Evolutionary conservation across 495 filamentous ascomycete species (phyloP).

Genomic region (Penicillium argentinense): DNA sequence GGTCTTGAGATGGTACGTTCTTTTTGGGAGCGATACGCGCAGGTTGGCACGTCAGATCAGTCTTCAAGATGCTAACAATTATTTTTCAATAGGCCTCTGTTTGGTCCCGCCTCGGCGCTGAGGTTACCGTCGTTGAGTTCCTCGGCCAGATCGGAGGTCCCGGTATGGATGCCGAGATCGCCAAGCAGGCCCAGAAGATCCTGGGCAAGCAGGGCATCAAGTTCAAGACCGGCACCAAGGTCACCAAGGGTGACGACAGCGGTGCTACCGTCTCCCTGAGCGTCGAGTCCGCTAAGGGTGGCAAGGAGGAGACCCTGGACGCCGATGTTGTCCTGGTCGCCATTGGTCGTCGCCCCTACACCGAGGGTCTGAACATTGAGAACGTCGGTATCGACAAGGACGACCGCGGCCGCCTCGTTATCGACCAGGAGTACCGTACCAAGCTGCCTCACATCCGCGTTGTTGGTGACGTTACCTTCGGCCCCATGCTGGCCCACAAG

Average conservation of each 20-base stretch:
- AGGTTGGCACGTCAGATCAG: too few species aligned
- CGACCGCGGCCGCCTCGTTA: conserved; percentile 88
- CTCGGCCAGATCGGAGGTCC: conserved; percentile 94
- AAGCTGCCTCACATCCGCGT: conserved; percentile 95
- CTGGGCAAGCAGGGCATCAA: conserved; percentile 96
- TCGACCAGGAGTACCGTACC: conserved; percentile 98
- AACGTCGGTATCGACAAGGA: conserved; percentile 94
- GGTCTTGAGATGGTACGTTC: conserved; percentile 87
- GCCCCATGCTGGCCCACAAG: conserved; percentile 99
- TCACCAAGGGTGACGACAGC: conserved; percentile 77
- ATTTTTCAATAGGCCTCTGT: conserved; percentile 68
- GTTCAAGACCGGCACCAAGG: conserved; percentile 98
- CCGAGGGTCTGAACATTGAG: conserved; percentile 84
- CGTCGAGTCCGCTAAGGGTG: conserved; percentile 92
- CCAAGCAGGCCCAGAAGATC: conserved; percentile 90
- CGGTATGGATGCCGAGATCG: conserved; percentile 93
- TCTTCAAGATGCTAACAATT: too few species aligned
- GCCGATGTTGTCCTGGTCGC: conserved; percentile 96
- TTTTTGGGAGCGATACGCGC: not conserved
- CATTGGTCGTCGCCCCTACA: conserved; percentile 95
- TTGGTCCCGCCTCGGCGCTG: conserved; percentile 87
- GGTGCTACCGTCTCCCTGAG: conserved; percentile 74
- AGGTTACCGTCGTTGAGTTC: conserved; percentile 98
- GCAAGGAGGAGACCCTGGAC: conserved; percentile 88
- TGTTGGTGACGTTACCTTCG: conserved; percentile 95